Evolutionary conservation across 192 early-diverging fungal genomes (phyloP).

Genomic region (Podila clonocystis): DNA sequence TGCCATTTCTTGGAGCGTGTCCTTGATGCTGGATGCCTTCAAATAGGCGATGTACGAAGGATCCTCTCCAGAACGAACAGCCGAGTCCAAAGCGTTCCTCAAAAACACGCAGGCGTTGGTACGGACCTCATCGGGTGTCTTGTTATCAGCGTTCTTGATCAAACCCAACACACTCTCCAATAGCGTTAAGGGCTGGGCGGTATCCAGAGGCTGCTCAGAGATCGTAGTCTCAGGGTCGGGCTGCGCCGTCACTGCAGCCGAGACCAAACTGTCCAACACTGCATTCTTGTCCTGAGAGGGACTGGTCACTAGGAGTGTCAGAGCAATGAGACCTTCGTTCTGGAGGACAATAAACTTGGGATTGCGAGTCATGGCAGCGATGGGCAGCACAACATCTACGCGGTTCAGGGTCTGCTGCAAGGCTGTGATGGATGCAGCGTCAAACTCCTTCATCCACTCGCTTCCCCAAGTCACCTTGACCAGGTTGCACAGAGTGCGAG

Average conservation of each 20-base stretch:
- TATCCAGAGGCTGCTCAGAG: slow-evolving; percentile 14
- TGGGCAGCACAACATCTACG: slow-evolving; percentile 40
- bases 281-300: slow-evolving; percentile 36
- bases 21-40: slow-evolving; percentile 33
- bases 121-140: slow-evolving; percentile 59
- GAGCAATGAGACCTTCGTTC: slow-evolving; percentile 65
- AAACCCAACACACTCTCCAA: slow-evolving; percentile 53
- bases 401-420: slow-evolving; percentile 54
- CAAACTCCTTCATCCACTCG: slow-evolving; percentile 45
- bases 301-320: slow-evolving; percentile 59
- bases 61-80: slow-evolving; percentile 21
- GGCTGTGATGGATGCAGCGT: slow-evolving; percentile 22
- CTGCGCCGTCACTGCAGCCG: slow-evolving; percentile 1
- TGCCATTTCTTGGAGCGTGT: slow-evolving; percentile 13
- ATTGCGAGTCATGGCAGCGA: slow-evolving; percentile 57
- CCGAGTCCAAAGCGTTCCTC: slow-evolving; percentile 46
- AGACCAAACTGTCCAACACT: slow-evolving; percentile 27
- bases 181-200: slow-evolving; percentile 31
- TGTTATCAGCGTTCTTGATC: slow-evolving; percentile 45
- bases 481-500: slow-evolving; percentile 59
- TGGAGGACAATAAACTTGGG: slow-evolving; percentile 65
- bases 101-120: slow-evolving; percentile 60
- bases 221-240: slow-evolving; percentile 8
- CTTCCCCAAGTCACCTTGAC: slow-evolving; percentile 61
- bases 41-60: slow-evolving; percentile 33